A percentile compares a stretch with the other conserved stretches of the same genome.
phyloP scores from a whole-genome alignment of 148 eudicot genomes.

The Rhododendron henanense region DNA sequence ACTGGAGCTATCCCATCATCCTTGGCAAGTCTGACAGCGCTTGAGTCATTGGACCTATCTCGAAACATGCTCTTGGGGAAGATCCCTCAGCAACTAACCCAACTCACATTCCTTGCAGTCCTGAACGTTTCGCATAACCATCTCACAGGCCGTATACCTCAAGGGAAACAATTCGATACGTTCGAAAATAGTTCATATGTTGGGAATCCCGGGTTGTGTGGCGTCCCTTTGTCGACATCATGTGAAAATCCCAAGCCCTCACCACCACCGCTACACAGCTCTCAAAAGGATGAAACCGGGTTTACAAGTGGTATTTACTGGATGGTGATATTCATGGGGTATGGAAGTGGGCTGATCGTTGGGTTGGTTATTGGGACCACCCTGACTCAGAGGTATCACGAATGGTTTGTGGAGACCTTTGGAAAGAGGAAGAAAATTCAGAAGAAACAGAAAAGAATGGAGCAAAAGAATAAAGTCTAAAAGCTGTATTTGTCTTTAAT shows the following conservation, averaged over 20 bases:
- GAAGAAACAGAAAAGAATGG: neutral
- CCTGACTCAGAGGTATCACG: too few species aligned
- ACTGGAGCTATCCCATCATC: constrained; percentile 25
- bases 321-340: constrained; percentile 13
- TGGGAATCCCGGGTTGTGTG: constrained; percentile 35
- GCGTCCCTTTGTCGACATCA: constrained; percentile 8
- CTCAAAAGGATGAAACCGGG: neutral
- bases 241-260: neutral
- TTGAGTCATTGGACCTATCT: constrained; percentile 42
- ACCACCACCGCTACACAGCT: neutral
- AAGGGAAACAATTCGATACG: constrained; percentile 31
- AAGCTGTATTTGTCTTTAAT: neutral
- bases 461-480: neutral
- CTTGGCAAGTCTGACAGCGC: constrained; percentile 21
- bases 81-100: constrained; percentile 31
- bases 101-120: constrained; percentile 25
- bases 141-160: constrained; percentile 33
- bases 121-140: constrained; percentile 35
- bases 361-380: too few species aligned
- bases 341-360: too few species aligned
- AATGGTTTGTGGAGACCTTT: too few species aligned
- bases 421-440: too few species aligned
- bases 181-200: constrained; percentile 29
- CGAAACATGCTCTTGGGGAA: constrained; percentile 31
- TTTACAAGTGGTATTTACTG: constrained; percentile 18